Evolutionary conservation across 257 asterid genomes (phyloP).

Genomic region (Solanum pinnatisectum): DNA sequence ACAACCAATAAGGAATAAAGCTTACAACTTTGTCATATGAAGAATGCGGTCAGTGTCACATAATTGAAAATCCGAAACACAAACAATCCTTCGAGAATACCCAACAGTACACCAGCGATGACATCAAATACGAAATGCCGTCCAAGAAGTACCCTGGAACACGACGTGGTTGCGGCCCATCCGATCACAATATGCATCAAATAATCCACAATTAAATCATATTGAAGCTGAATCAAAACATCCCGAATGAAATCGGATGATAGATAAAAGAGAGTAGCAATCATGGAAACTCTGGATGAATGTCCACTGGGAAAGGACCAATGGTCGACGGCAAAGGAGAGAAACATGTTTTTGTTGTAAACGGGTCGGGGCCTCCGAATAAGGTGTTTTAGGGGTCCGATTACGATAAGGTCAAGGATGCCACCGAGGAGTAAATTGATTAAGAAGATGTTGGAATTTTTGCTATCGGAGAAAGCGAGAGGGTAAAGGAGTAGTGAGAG

Average conservation of each 20-base stretch:
- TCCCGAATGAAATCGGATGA: constrained; percentile 11
- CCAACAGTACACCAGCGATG: constrained; percentile 53
- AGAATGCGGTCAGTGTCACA: constrained; percentile 30
- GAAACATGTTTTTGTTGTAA: constrained; percentile 74
- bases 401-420: constrained; percentile 49
- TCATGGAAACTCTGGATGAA: constrained; percentile 58
- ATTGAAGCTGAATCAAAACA: constrained; percentile 1
- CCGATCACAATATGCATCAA: constrained; percentile 26
- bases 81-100: constrained; percentile 53
- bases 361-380: constrained; percentile 80
- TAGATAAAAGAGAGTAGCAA: constrained; percentile 44
- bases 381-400: constrained; percentile 57
- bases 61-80: constrained; percentile 41
- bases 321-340: constrained; percentile 82
- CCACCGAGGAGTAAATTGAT: constrained; percentile 55
- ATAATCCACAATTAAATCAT: constrained; percentile 19
- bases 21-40: constrained; percentile 38
- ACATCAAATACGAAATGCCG: constrained; percentile 79
- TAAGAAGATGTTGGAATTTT: constrained; percentile 23
- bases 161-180: constrained; percentile 59
- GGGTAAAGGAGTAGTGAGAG: constrained; percentile 43
- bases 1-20: neutral
- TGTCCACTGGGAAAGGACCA: constrained; percentile 98
- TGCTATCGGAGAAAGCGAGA: constrained; percentile 4
- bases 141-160: constrained; percentile 72